phyloP scores from a whole-genome alignment of 2,329 filamentous ascomycete species.

The Albifimbria verrucaria region DNA sequence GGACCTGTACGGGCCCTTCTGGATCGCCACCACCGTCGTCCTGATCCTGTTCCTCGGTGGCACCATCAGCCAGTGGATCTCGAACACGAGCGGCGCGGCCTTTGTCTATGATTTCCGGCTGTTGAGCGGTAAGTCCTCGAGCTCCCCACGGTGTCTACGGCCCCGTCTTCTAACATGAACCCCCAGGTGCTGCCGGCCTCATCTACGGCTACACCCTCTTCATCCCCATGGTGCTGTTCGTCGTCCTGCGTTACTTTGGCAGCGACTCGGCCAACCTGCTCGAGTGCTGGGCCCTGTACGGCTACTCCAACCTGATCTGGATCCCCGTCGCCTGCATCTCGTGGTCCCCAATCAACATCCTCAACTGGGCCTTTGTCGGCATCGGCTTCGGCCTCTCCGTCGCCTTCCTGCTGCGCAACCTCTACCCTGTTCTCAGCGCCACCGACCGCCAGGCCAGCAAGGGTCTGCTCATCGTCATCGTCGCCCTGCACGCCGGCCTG shows the following conservation, averaged over 20 bases:
- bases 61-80: slow-evolving; percentile 88
- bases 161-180: slow-evolving; percentile 5
- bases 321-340: slow-evolving; percentile 89
- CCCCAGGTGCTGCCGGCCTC: slow-evolving; percentile 74
- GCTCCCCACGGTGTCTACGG: not conserved
- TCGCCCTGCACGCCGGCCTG: slow-evolving; percentile 83
- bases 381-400: slow-evolving; percentile 82
- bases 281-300: slow-evolving; percentile 94
- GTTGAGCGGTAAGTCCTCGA: slow-evolving; percentile 63
- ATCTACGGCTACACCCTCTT: slow-evolving; percentile 94
- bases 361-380: slow-evolving; percentile 93
- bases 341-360: slow-evolving; percentile 78
- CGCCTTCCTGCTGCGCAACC: slow-evolving; percentile 77
- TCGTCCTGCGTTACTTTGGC: slow-evolving; percentile 89
- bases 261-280: slow-evolving; percentile 89
- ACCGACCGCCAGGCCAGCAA: slow-evolving; percentile 92
- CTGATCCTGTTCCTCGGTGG: slow-evolving; percentile 93
- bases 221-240: slow-evolving; percentile 82
- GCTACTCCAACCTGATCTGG: slow-evolving; percentile 96
- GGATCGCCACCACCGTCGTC: slow-evolving; percentile 97
- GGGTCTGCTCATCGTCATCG: slow-evolving; percentile 77
- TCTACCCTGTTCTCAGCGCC: slow-evolving; percentile 88
- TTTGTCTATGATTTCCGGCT: slow-evolving; percentile 92
- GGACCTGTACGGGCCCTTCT: slow-evolving; percentile 94
- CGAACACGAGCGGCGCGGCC: slow-evolving; percentile 61